Evolutionary conservation across 164 flowering plant genomes (phyloP), one percentile per base, ranked within the genome.

Genomic region (Nelumbo lutea): DNA sequence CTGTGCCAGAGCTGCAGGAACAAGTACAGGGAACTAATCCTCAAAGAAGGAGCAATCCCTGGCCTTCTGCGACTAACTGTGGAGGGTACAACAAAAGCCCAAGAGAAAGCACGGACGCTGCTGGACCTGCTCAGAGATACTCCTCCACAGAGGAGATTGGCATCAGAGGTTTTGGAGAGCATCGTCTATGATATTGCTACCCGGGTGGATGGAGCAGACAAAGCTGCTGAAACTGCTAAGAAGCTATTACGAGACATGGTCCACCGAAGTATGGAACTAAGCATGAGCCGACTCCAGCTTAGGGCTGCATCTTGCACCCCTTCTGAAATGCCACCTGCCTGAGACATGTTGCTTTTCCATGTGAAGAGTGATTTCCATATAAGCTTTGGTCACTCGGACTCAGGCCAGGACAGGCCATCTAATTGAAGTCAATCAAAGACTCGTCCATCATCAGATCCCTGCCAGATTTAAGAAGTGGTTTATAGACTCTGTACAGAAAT

Each of bases 31-130:
- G 81, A 85, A 65, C 92, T 87, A 69, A 90, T 89, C 59, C 88
- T 90, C 4, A 83, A 80, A 14, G 96, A 88, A 82, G 94, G 94
- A 50, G 89, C 90, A 40, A 86, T 90, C 69, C 96, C 96, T 27
- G 96, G 96, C 27, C 90, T 90, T 52, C 71, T 90, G 42, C 79
- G 82, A 57, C 74, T 90, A 42, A 88, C 96, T 2, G 96, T 79
- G 6, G 87, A 90, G 61, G 96, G 96, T 64, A 87, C 91, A 2
- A 73, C 80, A 7, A 76, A 73, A 75, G 88, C 89, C 51, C 91
- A 81, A 69, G 85, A 85, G 64, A 74, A 84, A 72, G 90, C 94
- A 15, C 81, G 82, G 39, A 77, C 75, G 9, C 92, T 90, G 47
- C 62, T 90, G 65, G 90, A 87, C 68, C 74, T 90, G 70, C 89